Percentiles rank a stretch among this genome's conserved stretches.
phyloP scores from a whole-genome alignment of 306 rosid genomes.

The Quercus aquifolioides region DNA sequence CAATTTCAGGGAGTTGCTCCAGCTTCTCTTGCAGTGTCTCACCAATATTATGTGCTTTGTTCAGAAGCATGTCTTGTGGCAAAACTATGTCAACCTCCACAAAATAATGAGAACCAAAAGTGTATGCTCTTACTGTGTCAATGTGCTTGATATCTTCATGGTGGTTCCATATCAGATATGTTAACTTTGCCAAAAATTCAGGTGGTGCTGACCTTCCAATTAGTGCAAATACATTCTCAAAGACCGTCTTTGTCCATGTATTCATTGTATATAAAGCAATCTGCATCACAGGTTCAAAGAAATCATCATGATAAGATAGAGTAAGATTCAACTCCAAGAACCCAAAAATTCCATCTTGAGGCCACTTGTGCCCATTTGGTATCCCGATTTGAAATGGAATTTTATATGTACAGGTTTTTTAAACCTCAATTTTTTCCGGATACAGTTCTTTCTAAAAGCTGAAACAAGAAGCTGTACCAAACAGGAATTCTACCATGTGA shows the following conservation, averaged over 20 bases:
- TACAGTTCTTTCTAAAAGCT: too few species aligned
- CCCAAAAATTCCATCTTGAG: too few species aligned
- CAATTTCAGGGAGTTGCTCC: conserved; percentile 65
- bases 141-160: conserved; percentile 66
- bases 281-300: conserved; percentile 24
- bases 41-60: conserved; percentile 75
- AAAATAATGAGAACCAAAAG: conserved; percentile 68
- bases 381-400: too few species aligned
- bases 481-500: too few species aligned
- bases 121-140: conserved; percentile 72
- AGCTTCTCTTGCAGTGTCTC: conserved; percentile 87
- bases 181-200: conserved; percentile 75
- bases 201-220: conserved; percentile 78
- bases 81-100: conserved; percentile 83
- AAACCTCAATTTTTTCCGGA: too few species aligned
- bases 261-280: conserved; percentile 78
- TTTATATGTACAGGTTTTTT: too few species aligned
- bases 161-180: conserved; percentile 85
- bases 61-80: conserved; percentile 55
- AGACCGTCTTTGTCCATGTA: conserved; percentile 80
- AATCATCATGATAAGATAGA: too few species aligned
- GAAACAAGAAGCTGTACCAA: too few species aligned
- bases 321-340: too few species aligned
- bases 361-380: too few species aligned
- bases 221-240: conserved; percentile 86